phyloP scores from a whole-genome alignment of 495 filamentous ascomycete species.

The Xylaria palmicola region DNA sequence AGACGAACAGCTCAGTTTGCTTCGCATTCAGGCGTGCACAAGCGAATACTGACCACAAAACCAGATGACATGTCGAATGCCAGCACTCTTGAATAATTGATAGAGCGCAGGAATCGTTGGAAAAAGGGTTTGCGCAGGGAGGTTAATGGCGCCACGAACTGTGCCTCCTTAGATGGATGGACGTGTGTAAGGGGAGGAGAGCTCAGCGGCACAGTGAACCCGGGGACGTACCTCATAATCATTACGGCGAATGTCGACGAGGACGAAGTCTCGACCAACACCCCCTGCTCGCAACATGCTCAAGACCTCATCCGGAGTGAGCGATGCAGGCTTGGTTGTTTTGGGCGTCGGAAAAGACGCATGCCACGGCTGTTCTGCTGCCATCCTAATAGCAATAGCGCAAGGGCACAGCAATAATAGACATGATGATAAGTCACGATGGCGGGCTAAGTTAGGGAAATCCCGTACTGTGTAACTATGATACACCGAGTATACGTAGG shows the following conservation, averaged over 20 bases:
- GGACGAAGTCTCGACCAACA: slow-evolving; percentile 52
- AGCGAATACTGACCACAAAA: slow-evolving; percentile 59
- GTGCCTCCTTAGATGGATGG: slow-evolving; percentile 58
- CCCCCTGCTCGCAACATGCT: slow-evolving; percentile 19
- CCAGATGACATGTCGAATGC: slow-evolving; percentile 57
- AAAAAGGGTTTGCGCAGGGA: slow-evolving; percentile 67
- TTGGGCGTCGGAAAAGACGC: slow-evolving; percentile 10
- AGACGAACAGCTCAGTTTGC: not conserved
- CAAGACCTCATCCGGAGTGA: slow-evolving; percentile 31
- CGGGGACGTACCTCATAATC: slow-evolving; percentile 59
- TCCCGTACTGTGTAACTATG: too few relatives aligned
- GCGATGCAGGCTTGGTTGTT: slow-evolving; percentile 17
- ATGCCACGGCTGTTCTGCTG: slow-evolving; percentile 11
- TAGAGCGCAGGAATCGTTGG: slow-evolving; percentile 59
- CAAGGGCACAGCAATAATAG: not conserved
- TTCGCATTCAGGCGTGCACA: not conserved
- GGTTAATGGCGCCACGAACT: slow-evolving; percentile 65
- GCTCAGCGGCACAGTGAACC: not conserved
- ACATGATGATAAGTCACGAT: not conserved
- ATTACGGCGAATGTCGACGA: slow-evolving; percentile 62
- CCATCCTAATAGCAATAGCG: not conserved
- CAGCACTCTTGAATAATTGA: slow-evolving; percentile 48
- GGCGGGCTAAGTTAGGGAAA: too few relatives aligned
- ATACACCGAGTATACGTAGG: too few relatives aligned
- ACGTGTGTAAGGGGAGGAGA: not conserved